Evolutionary conservation across 2,329 filamentous ascomycete species (phyloP), one percentile per base, ranked within the genome.

Genomic region (Ceratocystis alfenasii): DNA sequence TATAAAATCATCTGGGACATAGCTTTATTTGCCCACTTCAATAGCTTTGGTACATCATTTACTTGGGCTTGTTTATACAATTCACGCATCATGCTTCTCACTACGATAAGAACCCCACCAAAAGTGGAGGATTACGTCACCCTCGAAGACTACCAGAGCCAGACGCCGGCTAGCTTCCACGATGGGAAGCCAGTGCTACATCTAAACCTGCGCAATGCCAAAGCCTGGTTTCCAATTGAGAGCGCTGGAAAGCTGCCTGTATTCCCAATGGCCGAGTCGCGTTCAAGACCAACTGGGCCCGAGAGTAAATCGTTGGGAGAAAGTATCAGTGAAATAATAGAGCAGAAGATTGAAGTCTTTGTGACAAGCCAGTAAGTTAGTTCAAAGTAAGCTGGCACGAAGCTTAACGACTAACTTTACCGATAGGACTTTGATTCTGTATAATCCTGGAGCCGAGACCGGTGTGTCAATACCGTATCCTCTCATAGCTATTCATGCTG

Each of bases 401-500:
- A 20, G 36, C 30, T 15, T 3, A 25, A 12, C 45, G 12, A 17
- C 15, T 53, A 48, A 20, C 28, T 46, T 30, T n/a, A 5, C 2
- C 12, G n/a, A 10, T 53, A 78, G 73, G 44, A 72, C 71, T 70
- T 78, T 92, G 65, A 84, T 79, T 15, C 74, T 92, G 68, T 91
- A 85, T 77, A 87, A 85, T 69, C 74, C 77, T 12, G 74, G 79
- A 2, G 80, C 78, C 12, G 77, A 79, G 45, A 80, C 76, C 20
- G 89, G 88, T 69, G 75, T 90, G 57, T 80, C 83, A 50, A 87
- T 92, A 69, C 84, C 87, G 0, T 93, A 91, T 74, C 87, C 86
- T 2, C 78, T 83, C 68, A 88, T 93, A 73, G 85, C 85, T 25
- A 84, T 92, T 17, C 88, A 91, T 73, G 89, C 87, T 0, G 83